Evolutionary conservation across 352 stramenopile species (phyloP).

Genomic region (Pythium biforme): DNA sequence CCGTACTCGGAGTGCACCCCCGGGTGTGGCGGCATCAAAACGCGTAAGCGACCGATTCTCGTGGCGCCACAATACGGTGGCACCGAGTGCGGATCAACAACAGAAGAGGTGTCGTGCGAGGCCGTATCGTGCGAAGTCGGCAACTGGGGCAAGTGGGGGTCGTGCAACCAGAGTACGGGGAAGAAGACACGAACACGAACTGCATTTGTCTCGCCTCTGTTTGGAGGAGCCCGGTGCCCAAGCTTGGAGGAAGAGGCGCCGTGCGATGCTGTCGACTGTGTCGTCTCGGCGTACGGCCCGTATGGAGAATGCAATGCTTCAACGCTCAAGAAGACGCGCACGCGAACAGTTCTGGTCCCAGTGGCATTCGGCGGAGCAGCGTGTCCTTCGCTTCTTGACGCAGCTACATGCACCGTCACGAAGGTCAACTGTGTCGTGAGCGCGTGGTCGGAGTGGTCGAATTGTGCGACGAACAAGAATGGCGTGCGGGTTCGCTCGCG

Average conservation of each 20-base stretch:
- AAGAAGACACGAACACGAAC: constrained; percentile 37
- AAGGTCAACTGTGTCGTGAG: constrained; percentile 32
- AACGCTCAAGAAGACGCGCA: constrained; percentile 45
- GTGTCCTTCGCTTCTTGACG: constrained; percentile 27
- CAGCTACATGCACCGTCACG: constrained; percentile 13
- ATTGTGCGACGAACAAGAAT: constrained; percentile 23
- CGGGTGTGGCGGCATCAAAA: constrained; percentile 25
- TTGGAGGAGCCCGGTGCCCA: constrained; percentile 44
- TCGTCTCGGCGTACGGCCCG: constrained; percentile 39
- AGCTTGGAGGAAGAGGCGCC: constrained; percentile 30
- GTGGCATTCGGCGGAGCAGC: constrained; percentile 40
- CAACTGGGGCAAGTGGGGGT: constrained; percentile 40
- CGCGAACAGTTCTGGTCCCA: constrained; percentile 34
- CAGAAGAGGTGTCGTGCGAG: constrained; percentile 31
- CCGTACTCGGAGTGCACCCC: constrained; percentile 1
- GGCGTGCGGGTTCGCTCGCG: constrained; percentile 26
- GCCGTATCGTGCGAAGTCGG: constrained; percentile 9
- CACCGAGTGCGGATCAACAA: constrained; percentile 27
- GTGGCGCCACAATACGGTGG: constrained; percentile 37
- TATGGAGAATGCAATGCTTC: constrained; percentile 37
- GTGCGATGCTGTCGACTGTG: constrained; percentile 47
- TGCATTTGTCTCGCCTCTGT: constrained; percentile 37
- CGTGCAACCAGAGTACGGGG: constrained; percentile 29
- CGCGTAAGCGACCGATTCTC: constrained; percentile 35
- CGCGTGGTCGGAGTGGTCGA: constrained; percentile 28